A percentile compares a stretch with the other conserved stretches of the same genome.
Evolutionary conservation across 768 basidiomycete species (phyloP).

Genomic region (Xerocomellus amylosporus): DNA sequence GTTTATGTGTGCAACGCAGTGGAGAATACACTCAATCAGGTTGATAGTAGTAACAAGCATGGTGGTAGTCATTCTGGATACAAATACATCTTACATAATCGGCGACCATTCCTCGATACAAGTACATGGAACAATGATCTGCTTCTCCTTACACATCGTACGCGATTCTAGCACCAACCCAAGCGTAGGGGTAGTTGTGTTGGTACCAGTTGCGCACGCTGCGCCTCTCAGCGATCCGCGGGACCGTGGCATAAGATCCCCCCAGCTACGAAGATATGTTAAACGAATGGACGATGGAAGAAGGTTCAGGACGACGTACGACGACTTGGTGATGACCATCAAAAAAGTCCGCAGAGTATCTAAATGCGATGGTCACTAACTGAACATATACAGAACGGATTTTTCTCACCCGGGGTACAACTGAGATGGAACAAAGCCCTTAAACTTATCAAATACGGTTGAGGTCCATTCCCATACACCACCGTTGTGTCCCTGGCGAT

Average conservation of each 20-base stretch:
- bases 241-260: slow-evolving; percentile 85
- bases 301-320: slow-evolving; percentile 46
- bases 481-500: slow-evolving; percentile 77
- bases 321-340: slow-evolving; percentile 85
- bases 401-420: slow-evolving; percentile 80
- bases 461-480: slow-evolving; percentile 99
- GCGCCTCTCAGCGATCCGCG: slow-evolving; percentile 72
- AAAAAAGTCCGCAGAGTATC: slow-evolving; percentile 87
- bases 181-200: slow-evolving; percentile 85
- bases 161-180: slow-evolving; percentile 72
- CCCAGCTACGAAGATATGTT: slow-evolving; percentile 58
- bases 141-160: slow-evolving; percentile 41
- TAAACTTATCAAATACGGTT: slow-evolving; percentile 64
- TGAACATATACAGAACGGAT: background rate
- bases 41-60: background rate
- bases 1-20: background rate
- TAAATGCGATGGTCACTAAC: slow-evolving; percentile 24
- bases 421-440: slow-evolving; percentile 71
- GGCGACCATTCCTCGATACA: background rate
- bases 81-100: slow-evolving; percentile 18
- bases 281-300: background rate
- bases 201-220: slow-evolving; percentile 91
- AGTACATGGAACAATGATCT: background rate
- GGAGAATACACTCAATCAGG: background rate
- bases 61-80: background rate